Percentiles rank a stretch among this genome's conserved stretches.
These are phyloP conservation scores for Iberis pinnata DNA, from an alignment of 345 rosid genomes.

Conservation along the genomic window DNA sequence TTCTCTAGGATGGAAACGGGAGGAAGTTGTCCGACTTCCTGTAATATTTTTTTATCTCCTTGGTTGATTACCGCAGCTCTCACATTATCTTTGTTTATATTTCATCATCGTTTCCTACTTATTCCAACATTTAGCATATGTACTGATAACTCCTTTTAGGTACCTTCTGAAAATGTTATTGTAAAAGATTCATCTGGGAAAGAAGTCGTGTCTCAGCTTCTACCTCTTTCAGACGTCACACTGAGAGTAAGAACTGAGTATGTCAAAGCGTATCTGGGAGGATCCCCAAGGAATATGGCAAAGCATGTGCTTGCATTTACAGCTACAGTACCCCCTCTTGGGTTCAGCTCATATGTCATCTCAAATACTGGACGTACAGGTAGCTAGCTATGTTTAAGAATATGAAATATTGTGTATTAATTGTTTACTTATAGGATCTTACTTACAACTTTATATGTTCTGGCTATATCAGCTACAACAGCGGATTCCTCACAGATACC, in stretches of 20 bases:
- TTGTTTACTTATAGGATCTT: conserved; percentile 10
- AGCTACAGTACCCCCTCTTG: conserved; percentile 85
- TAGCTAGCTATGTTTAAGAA: conserved; percentile 34
- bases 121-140: conserved; percentile 8
- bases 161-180: conserved; percentile 43
- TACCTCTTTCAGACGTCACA: conserved; percentile 56
- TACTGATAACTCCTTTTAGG: conserved; percentile 34
- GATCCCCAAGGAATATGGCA: conserved; percentile 37
- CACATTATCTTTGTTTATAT: not conserved
- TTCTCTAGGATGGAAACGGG: conserved; percentile 84
- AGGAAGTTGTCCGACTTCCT: conserved; percentile 71
- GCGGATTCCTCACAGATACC: conserved; percentile 8
- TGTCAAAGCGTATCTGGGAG: conserved; percentile 70
- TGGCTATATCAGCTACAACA: conserved; percentile 8
- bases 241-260: conserved; percentile 44
- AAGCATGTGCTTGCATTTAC: conserved; percentile 80
- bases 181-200: conserved; percentile 68
- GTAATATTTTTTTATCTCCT: conserved; percentile 35
- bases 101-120: not conserved
- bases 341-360: conserved; percentile 71
- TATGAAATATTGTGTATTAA: not conserved
- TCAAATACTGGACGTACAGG: conserved; percentile 57
- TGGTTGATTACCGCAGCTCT: conserved; percentile 10
- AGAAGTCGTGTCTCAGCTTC: conserved; percentile 68
- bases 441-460: conserved; percentile 2